Evolutionary conservation across 441 rosid genomes (phyloP).

Genomic region (Melastoma candidum): DNA sequence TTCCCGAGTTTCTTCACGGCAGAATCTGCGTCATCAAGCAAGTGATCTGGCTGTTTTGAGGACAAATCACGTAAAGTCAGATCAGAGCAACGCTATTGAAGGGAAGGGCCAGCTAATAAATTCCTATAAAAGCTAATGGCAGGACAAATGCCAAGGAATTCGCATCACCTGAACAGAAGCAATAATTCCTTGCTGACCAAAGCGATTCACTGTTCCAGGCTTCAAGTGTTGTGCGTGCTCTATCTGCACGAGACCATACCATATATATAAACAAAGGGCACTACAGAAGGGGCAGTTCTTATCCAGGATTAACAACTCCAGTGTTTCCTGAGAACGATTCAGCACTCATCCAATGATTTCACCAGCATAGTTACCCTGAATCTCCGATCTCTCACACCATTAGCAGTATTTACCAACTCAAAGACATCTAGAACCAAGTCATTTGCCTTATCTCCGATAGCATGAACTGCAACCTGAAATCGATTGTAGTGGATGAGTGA

Average conservation of each 20-base stretch:
- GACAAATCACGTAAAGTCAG: slow-evolving; percentile 3
- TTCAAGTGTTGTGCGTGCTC: slow-evolving; percentile 91
- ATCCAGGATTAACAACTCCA: not conserved
- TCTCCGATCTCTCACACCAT: slow-evolving; percentile 73
- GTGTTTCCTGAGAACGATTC: not conserved
- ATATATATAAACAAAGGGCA: slow-evolving; percentile 3
- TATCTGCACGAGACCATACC: slow-evolving; percentile 31
- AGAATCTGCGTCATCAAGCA: slow-evolving; percentile 72
- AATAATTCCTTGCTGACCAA: slow-evolving; percentile 57
- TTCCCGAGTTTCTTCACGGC: slow-evolving; percentile 64
- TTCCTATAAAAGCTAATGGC: not conserved
- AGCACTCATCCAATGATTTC: not conserved
- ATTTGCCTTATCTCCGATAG: slow-evolving; percentile 88
- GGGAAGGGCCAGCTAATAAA: not conserved
- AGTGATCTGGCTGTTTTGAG: slow-evolving; percentile 76
- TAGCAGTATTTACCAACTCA: slow-evolving; percentile 41
- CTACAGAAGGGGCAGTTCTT: not conserved
- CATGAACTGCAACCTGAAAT: slow-evolving; percentile 80
- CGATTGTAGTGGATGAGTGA: not conserved
- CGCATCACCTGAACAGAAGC: slow-evolving; percentile 70
- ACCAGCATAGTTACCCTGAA: slow-evolving; percentile 50
- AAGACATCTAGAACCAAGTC: slow-evolving; percentile 64
- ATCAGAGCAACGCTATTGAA: not conserved
- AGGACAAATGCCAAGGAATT: not conserved
- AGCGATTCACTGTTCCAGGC: slow-evolving; percentile 47